Evolutionary conservation across 2,329 filamentous ascomycete species (phyloP).

Genomic region (Coniosporium tulheliwenetii): DNA sequence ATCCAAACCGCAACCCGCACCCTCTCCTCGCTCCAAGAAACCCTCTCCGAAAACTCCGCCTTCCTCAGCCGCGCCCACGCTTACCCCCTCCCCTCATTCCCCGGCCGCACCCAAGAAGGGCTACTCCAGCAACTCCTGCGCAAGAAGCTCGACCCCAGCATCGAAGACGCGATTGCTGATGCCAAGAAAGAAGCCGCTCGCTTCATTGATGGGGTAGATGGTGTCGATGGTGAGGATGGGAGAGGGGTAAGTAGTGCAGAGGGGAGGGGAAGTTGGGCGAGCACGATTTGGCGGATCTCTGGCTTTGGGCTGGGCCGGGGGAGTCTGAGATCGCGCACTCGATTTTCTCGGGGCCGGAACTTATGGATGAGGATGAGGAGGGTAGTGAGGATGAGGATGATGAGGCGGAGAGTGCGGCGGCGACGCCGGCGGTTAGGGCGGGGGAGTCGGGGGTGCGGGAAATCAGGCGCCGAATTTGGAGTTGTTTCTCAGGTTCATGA

Average conservation of each 20-base stretch:
- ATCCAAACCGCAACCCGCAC: constrained; percentile 29
- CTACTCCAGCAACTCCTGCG: constrained; percentile 52
- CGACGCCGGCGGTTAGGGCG: too few relatives aligned
- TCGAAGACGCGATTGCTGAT: constrained; percentile 56
- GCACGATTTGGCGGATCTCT: constrained; percentile 41
- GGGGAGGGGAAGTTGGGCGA: constrained; percentile 18
- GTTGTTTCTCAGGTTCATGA: constrained; percentile 34
- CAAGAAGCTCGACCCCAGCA: constrained; percentile 68
- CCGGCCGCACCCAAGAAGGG: constrained; percentile 43
- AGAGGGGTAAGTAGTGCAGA: neutral
- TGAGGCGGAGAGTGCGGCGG: constrained; percentile 12
- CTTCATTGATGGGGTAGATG: neutral
- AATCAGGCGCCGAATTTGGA: constrained; percentile 24
- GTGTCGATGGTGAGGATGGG: constrained; percentile 1
- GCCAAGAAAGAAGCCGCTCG: constrained; percentile 34
- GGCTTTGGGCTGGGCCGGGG: constrained; percentile 38
- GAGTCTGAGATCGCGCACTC: constrained; percentile 28
- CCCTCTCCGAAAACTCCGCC: constrained; percentile 33
- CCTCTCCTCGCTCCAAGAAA: constrained; percentile 49
- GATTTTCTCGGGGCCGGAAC: constrained; percentile 31
- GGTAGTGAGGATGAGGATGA: constrained; percentile 32
- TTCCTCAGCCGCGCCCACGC: constrained; percentile 56
- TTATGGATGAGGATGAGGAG: constrained; percentile 35
- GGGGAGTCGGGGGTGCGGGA: constrained; percentile 3
- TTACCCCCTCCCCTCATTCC: constrained; percentile 59